These are phyloP conservation scores for Beauveria bassiana DNA, from an alignment of 2,329 filamentous ascomycete species.

Conservation along the genomic window DNA sequence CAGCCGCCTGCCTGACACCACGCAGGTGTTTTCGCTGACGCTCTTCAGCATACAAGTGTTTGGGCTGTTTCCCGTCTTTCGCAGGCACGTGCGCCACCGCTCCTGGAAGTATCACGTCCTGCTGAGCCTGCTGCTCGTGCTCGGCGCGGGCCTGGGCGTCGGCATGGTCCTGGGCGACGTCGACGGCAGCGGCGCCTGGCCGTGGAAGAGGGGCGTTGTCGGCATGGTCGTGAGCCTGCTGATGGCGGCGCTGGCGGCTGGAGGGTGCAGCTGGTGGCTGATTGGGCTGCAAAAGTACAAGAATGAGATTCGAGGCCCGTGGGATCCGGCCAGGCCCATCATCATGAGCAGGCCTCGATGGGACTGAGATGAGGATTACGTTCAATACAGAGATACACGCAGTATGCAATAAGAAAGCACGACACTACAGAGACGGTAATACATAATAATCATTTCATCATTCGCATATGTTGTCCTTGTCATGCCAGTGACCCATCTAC, in stretches of 20 bases:
- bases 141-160: conserved; percentile 72
- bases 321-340: conserved; percentile 89
- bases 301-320: conserved; percentile 95
- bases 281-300: conserved; percentile 98
- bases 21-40: conserved; percentile 89
- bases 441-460: not conserved
- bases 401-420: not conserved
- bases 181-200: conserved; percentile 31
- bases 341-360: conserved; percentile 61
- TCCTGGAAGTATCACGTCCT: conserved; percentile 74
- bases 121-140: conserved; percentile 67
- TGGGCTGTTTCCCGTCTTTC: conserved; percentile 92
- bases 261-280: conserved; percentile 94
- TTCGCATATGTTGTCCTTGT: not conserved
- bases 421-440: not conserved
- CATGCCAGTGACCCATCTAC: not conserved
- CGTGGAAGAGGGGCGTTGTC: conserved; percentile 51
- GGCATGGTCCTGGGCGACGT: conserved; percentile 50
- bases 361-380: conserved; percentile 20
- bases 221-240: conserved; percentile 73
- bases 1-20: conserved; percentile 78
- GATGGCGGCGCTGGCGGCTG: conserved; percentile 71
- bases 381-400: not conserved
- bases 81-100: conserved; percentile 75
- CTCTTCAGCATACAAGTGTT: conserved; percentile 97